Evolutionary conservation across 2,329 filamentous ascomycete genomes (phyloP), one percentile per base, ranked within the genome.

Genomic region (Beauveria sp.): DNA sequence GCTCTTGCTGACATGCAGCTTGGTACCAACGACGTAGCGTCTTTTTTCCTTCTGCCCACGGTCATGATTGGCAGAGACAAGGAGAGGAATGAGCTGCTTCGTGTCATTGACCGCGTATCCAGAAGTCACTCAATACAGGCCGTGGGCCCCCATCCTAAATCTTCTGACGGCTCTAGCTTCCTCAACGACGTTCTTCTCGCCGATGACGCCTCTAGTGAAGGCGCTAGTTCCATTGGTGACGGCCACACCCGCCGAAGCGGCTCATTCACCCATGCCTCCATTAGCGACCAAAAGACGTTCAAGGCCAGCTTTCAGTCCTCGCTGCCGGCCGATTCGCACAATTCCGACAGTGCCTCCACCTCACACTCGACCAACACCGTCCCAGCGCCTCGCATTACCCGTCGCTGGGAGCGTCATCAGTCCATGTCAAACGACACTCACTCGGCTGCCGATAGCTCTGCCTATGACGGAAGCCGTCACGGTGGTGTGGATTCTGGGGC

Each of bases 1-100:
- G 86, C 87, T 1, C 77, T 97, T 59, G 86, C 85, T 63, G 82
- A 88, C 45, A 96, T 91, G 80, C 81, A 84, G 65, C 87, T 96
- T 63, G 93, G 85, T 14, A 85, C 87, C n/a, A 90, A 87, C 62
- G 93, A 98, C 73, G 86, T 96, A 0, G 96, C 91, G 1, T 96
- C 92, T 5, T 95, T 96, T 70, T 97, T 97, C 75, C 89, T 92
- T 66, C 81, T 97, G 22, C 93, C 93, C 0, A 84, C 86, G 0
- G 80, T 82, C 62, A 91, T 96, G 80, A 89, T 96, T 66, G 93
- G 93, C 3, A 85, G 93, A 42, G 80, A 88, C 34, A 79, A 84
- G 64, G 91, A 96, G 71, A 86, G 85, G 48, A 80, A 87, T 52
- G 83, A 83, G 43, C 83, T 97, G 9, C 75, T 92, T 45, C 83